Evolutionary conservation across 768 basidiomycete genomes (phyloP), one percentile per base, ranked within the genome.

Genomic region (Lentinula sp.): DNA sequence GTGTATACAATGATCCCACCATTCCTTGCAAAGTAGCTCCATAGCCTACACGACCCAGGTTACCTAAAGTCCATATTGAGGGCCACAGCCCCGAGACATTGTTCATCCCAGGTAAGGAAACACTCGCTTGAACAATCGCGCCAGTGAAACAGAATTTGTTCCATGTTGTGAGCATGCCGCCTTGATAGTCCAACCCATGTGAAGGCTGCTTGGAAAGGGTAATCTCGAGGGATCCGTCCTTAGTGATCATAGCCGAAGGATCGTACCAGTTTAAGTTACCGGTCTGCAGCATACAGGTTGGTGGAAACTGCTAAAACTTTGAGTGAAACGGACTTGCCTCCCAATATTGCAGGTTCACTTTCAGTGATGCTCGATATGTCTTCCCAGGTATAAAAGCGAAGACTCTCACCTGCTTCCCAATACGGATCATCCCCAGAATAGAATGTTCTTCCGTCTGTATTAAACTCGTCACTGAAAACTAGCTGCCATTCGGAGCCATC

Each of bases 141-240:
- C 88, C 88, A 15, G 89, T 90, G 71, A 93, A 92, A 71, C 90
- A 93, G 64, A 95, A 85, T 73, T 86, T 85, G 71, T 86, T 87
- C 81, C 76, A 74, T 8, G 60, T 45, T 4, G 49, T 37, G 15
- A 60, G 37, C 57, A 68, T 68, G 10, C 67, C 69, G 23, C 69
- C 63, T 55, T 54, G 49, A 70, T 88, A 97, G 66, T 86, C 85
- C 63, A 97, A 70, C 64, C 90, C 82, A 69, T 95, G 88, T 63
- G 71, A 84, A 35, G 70, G 79, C 70, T 74, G 75, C 69, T 87
- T 77, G 15, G 83, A 77, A 67, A 94, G 77, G n/a, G 82, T 91
- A 63, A 96, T 80, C 48, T 86, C 81, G 39, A 95, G 75, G 39
- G 84, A 81, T 5, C 94, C 94, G 57, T 79, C 77, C 59, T 77